These are phyloP conservation scores for Mortierella sp. DNA, from an alignment of 371 early-diverging fungal genomes.

Conservation along the genomic window DNA sequence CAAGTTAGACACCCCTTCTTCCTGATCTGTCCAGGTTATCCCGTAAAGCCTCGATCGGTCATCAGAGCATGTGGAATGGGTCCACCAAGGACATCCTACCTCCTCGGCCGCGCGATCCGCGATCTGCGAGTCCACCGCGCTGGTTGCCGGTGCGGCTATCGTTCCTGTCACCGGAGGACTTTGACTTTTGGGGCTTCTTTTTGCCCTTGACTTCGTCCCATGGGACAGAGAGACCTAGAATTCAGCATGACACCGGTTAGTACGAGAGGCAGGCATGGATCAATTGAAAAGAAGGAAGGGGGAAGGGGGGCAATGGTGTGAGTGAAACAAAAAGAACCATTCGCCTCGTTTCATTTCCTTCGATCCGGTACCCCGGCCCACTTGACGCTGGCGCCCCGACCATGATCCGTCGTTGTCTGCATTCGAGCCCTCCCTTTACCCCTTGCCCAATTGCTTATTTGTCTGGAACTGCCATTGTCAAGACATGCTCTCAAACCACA, in stretches of 20 bases:
- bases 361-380: no score
- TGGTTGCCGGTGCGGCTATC: conserved; percentile 39
- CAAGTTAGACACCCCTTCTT: no score
- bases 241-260: conserved; percentile 3
- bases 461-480: no score
- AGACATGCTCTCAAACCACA: conserved; percentile 9
- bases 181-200: conserved; percentile 63
- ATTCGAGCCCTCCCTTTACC: no score
- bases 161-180: conserved; percentile 50
- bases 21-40: background rate
- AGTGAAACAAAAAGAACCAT: background rate
- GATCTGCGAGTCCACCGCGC: conserved; percentile 51
- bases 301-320: no score
- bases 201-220: conserved; percentile 94
- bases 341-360: background rate
- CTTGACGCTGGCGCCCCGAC: no score
- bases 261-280: background rate
- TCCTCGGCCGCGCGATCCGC: conserved; percentile 53
- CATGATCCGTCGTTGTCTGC: no score
- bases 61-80: no score
- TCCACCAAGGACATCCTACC: conserved; percentile 20
- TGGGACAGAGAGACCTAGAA: conserved; percentile 81
- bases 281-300: no score
- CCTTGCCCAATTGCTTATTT: no score
- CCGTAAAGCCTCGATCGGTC: background rate